These are phyloP conservation scores for Hondaea fermentalgiana DNA, from an alignment of 108 stramenopile genomes.

Conservation along the genomic window DNA sequence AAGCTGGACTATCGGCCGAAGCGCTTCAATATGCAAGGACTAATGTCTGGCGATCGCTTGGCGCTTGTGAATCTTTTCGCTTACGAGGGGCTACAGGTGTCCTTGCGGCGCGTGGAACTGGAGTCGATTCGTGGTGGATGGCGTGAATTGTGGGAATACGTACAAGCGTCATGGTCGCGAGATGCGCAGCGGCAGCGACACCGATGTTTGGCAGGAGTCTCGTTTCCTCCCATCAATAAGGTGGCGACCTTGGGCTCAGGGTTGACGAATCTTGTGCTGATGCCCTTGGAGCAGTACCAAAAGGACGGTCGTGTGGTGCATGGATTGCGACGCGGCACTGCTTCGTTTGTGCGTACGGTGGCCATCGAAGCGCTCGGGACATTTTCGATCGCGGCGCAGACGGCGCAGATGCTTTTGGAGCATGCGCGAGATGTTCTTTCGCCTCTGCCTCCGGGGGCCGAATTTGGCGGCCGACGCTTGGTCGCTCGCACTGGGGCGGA, in stretches of 20 bases:
- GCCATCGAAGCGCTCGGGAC: conserved; percentile 14
- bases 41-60: neutral
- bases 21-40: neutral
- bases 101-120: neutral
- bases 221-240: neutral
- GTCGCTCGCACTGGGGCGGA: neutral
- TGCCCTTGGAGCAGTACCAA: conserved; percentile 17
- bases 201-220: neutral
- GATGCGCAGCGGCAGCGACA: neutral
- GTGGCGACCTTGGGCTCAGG: neutral
- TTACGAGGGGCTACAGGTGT: neutral
- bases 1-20: neutral
- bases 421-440: neutral
- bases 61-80: neutral
- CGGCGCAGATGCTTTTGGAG: neutral
- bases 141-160: neutral
- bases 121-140: neutral
- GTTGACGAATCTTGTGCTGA: neutral
- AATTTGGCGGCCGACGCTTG: neutral
- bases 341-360: conserved; percentile 8
- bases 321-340: neutral
- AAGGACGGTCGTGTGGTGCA: neutral
- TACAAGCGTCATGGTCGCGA: neutral
- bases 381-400: neutral
- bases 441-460: neutral